These are phyloP conservation scores for Aspergillus chevalieri DNA, from an alignment of 2,329 filamentous ascomycete genomes.

Conservation along the genomic window DNA sequence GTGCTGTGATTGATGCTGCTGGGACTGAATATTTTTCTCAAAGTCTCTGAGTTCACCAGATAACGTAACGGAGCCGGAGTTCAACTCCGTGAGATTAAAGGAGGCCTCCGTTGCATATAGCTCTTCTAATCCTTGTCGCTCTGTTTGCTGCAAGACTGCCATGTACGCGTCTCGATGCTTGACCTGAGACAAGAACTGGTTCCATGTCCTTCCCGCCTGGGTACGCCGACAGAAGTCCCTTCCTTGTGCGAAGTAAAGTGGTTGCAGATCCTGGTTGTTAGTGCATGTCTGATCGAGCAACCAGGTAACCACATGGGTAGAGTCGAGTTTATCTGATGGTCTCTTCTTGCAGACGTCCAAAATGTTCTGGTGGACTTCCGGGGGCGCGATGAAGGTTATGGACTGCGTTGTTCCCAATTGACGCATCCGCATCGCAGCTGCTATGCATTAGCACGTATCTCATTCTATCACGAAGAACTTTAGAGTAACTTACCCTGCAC, in stretches of 20 bases:
- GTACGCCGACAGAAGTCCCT: constrained; percentile 54
- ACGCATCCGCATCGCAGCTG: constrained; percentile 60
- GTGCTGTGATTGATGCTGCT: constrained; percentile 28
- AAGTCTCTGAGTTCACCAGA: constrained; percentile 26
- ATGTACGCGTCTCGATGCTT: constrained; percentile 39
- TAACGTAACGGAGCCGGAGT: constrained; percentile 5
- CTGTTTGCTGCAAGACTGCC: constrained; percentile 43
- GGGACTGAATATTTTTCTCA: constrained; percentile 29
- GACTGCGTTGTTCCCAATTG: constrained; percentile 54
- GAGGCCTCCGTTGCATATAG: constrained; percentile 46
- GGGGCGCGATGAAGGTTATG: constrained; percentile 49
- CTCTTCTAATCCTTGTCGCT: constrained; percentile 53
- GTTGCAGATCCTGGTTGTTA: constrained; percentile 53
- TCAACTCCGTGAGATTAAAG: not conserved
- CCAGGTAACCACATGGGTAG: constrained; percentile 54
- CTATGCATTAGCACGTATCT: not conserved
- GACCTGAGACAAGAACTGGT: constrained; percentile 34
- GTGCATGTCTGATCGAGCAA: constrained; percentile 59
- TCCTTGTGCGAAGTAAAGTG: constrained; percentile 56
- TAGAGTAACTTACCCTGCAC: constrained; percentile 48
- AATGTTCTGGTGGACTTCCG: constrained; percentile 59
- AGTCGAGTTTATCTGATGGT: constrained; percentile 30
- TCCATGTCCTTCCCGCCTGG: constrained; percentile 43
- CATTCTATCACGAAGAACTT: not conserved
- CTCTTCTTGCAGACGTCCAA: constrained; percentile 39